Base-by-base conservation (phyloP, 176 grass and related monocot genomes). In the Phyllostachys edulis region DNA sequence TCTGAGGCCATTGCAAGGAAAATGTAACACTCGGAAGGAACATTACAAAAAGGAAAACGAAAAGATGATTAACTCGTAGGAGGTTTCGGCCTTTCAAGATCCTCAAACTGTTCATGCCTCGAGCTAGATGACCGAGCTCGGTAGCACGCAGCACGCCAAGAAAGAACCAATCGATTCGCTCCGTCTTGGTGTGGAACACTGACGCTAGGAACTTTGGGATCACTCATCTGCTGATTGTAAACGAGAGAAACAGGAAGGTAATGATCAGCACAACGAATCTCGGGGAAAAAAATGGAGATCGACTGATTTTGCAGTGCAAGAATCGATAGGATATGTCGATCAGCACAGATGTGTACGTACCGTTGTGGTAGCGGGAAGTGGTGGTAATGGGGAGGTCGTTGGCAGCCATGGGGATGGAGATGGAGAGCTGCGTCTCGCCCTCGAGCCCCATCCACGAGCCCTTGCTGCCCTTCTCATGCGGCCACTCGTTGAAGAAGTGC, bases 401-500 rank as follows among this genome's bases (percentile, higher is more conserved):
- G 44, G 89, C 51, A 4, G 73, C 75, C 89, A 89, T 89, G 42
- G 92, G 92, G 60, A 94, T 92, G 51, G 87, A 76, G 62, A 90
- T 87, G 92, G 90, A 87, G 9, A 92, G 90, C 88, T 92, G 88
- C 81, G 87, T 92, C 92, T 92, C 87, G 78, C 87, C 89, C 36
- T 85, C 90, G 1, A 89, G 66, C 12, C 90, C 91, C 85, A 93
- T 90, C 95, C 95, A 98, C 0, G 95, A 85, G 4, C 77, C 91
- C 63, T 91, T 93, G 66, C 10, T 82, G 1, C 36, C 40, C 66
- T 85, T 89, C 89, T 94, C 89, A 29, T 88, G 92, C 32, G 95
- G 95, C 91, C 89, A 93, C 75, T 98, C 95, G 24, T 98, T 93
- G 39, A 98, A 91, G 87, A 98, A 97, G 0, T 76, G 95, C 16